phyloP scores from a whole-genome alignment of 2,329 filamentous ascomycete species.

The Colletotrichum musicola region DNA sequence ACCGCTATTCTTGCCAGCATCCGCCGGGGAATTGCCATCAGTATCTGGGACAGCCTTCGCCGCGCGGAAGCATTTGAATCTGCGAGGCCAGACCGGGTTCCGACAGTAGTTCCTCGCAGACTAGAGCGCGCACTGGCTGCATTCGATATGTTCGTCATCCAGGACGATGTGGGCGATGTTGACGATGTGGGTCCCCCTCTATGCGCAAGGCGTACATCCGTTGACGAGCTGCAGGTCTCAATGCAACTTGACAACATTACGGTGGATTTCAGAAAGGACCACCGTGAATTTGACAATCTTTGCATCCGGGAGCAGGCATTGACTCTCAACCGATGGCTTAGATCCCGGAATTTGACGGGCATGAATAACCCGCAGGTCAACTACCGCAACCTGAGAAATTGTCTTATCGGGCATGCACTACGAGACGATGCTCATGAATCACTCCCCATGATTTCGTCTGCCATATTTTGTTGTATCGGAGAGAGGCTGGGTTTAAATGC shows the following conservation, averaged over 20 bases:
- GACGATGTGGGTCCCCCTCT: conserved; percentile 68
- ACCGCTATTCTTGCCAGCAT: conserved; percentile 81
- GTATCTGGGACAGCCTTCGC: conserved; percentile 74
- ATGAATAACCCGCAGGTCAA: conserved; percentile 72
- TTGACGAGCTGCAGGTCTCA: conserved; percentile 62
- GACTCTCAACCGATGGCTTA: conserved; percentile 77
- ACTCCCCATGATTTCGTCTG: conserved; percentile 86
- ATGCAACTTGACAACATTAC: conserved; percentile 75
- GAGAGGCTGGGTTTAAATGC: conserved; percentile 80
- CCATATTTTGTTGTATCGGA: conserved; percentile 87
- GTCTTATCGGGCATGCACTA: conserved; percentile 86
- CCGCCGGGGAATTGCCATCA: conserved; percentile 82
- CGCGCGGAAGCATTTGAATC: conserved; percentile 44
- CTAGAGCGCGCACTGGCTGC: conserved; percentile 83
- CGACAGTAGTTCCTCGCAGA: conserved; percentile 31
- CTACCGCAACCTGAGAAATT: conserved; percentile 87
- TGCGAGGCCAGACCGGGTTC: background rate
- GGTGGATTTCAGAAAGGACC: conserved; percentile 63
- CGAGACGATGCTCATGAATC: conserved; percentile 80
- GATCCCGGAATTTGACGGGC: conserved; percentile 76
- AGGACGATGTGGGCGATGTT: conserved; percentile 79
- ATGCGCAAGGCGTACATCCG: conserved; percentile 23
- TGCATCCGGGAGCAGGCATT: conserved; percentile 77
- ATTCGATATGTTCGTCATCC: conserved; percentile 90
- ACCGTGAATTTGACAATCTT: conserved; percentile 66